Conservation (phyloP, 1,139 yeast genomes). For the Yamadazyma siamensis region DNA sequence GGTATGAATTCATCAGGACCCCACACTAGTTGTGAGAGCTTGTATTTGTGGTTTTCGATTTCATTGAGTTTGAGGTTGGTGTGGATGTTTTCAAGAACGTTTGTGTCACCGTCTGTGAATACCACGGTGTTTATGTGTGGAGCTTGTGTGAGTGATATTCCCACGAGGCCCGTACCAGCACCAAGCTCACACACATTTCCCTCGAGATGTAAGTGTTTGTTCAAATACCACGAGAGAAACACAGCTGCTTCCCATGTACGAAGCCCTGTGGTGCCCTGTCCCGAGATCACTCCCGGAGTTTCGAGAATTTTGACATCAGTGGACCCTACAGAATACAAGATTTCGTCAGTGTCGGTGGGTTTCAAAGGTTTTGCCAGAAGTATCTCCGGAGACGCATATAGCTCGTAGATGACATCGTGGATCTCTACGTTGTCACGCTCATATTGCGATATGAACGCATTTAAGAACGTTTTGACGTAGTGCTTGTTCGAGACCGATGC, state of each 20-base stretch:
- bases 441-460: slow-evolving; percentile 33
- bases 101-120: slow-evolving; percentile 76
- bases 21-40: slow-evolving; percentile 46
- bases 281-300: slow-evolving; percentile 63
- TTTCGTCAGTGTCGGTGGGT: slow-evolving; percentile 46
- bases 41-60: slow-evolving; percentile 6
- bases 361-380: slow-evolving; percentile 35
- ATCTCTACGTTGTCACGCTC: slow-evolving; percentile 29
- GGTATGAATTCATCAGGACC: slow-evolving; percentile 43
- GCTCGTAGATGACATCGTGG: slow-evolving; percentile 50
- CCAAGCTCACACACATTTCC: slow-evolving; percentile 67
- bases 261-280: slow-evolving; percentile 79
- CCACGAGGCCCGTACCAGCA: slow-evolving; percentile 87
- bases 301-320: slow-evolving; percentile 48
- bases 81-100: slow-evolving; percentile 51
- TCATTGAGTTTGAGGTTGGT: slow-evolving; percentile 47
- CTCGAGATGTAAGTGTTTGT: slow-evolving; percentile 31
- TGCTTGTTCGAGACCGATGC: slow-evolving; percentile 33
- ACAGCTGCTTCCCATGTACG: slow-evolving; percentile 95
- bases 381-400: slow-evolving; percentile 36
- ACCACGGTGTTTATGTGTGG: slow-evolving; percentile 33
- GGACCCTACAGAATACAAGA: slow-evolving; percentile 40
- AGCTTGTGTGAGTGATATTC: slow-evolving; percentile 44
- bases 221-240: slow-evolving; percentile 41
- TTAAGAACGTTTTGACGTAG: slow-evolving; percentile 47